Base-by-base conservation (phyloP, 148 eudicot species). In the Vaccinium vitisidaea region DNA sequence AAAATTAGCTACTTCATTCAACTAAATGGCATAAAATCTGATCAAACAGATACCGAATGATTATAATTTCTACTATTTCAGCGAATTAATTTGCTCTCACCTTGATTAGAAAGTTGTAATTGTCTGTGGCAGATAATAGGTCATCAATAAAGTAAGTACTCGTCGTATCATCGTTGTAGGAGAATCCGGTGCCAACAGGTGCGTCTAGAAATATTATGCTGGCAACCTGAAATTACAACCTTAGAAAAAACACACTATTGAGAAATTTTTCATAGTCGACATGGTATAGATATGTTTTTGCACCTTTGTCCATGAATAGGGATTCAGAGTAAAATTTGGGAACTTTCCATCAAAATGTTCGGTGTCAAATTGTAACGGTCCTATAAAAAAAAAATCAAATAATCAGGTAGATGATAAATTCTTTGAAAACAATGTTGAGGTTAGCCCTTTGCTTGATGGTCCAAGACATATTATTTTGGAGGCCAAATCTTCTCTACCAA, bases 251-350 rank as follows among this genome's bases (percentile, higher is more conserved):
- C 0, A 36, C 49, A 15, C 8, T 15, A 15, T 18, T 36, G 48
- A 10, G 18, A 73, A 6, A 1, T 36, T 36, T 32, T 15, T 39
- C 53, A 75, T 18, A 19, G 13, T 8, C 23, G 4, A 39, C 30
- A 65, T 65, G 30, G 32, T 39, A n/a, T 6, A 73, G 12, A 73
- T 18, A 32, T 30, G 36, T 71, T 73, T 73, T n/a, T 2, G 19
- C 11, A 73, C 77, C 85, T 84, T 59, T 8, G 85, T 84, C 85
- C 85, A 84, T 23, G 81, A 84, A 61, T 46, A 75, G 0, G 85
- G 85, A 79, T 84, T 78, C 75, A 84, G 67, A 4, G 46, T 63
- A 5, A 84, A 48, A 55, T 69, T 78, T 13, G 85, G 81, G 0
- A 77, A 49, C 5, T 59, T 48, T 10, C 73, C 59, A 4, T 75